A percentile compares a stretch with the other conserved stretches of the same genome.
phyloP scores from a whole-genome alignment of 371 early-diverging fungal genomes.

The Apophysomyces trapeziformis region DNA sequence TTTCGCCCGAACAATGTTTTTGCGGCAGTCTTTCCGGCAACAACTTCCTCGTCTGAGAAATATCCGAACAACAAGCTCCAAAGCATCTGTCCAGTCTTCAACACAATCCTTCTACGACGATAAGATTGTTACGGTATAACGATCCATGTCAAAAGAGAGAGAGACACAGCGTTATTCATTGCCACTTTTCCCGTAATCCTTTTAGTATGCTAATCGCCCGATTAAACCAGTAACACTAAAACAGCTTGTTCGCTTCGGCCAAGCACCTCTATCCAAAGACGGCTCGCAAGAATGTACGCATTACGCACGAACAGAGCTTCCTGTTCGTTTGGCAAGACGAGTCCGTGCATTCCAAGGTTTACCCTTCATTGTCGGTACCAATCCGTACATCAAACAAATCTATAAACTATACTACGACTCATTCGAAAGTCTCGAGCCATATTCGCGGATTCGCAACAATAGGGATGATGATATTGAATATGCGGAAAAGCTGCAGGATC shows the following conservation, averaged over 20 bases:
- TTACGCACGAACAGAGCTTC: slow-evolving; percentile 79
- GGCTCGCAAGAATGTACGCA: slow-evolving; percentile 58
- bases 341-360: slow-evolving; percentile 83
- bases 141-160: neutral
- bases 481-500: slow-evolving; percentile 67
- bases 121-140: slow-evolving; percentile 41
- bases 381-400: slow-evolving; percentile 82
- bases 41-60: neutral
- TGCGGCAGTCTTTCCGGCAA: neutral
- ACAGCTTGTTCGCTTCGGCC: slow-evolving; percentile 76
- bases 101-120: slow-evolving; percentile 53
- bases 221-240: slow-evolving; percentile 81
- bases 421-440: slow-evolving; percentile 68
- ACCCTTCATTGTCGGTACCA: slow-evolving; percentile 91
- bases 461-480: slow-evolving; percentile 60
- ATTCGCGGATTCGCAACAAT: slow-evolving; percentile 50
- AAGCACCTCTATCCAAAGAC: slow-evolving; percentile 53
- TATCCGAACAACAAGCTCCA: slow-evolving; percentile 17
- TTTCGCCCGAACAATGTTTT: neutral
- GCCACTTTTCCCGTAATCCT: neutral
- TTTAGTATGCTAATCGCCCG: slow-evolving; percentile 61
- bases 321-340: slow-evolving; percentile 81
- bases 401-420: slow-evolving; percentile 84
- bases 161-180: too few relatives aligned
- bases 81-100: slow-evolving; percentile 32